Percentiles rank a stretch among this genome's conserved stretches.
Conservation (phyloP, 768 basidiomycete species). For the Pulveroboletus sp. region DNA sequence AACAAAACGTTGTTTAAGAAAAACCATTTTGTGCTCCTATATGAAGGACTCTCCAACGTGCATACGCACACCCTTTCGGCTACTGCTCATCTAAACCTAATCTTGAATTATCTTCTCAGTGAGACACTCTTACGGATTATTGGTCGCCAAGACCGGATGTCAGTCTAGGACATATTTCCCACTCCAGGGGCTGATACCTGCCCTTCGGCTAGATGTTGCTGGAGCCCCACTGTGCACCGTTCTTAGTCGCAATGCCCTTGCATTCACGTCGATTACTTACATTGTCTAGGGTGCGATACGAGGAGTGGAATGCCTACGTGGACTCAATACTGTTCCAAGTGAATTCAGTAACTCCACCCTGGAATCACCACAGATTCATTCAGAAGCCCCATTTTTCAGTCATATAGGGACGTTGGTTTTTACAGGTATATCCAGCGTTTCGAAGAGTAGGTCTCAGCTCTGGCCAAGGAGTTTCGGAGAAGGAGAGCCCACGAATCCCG, state of each 20-base stretch:
- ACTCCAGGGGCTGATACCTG: slow-evolving; percentile 26
- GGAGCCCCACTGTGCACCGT: slow-evolving; percentile 27
- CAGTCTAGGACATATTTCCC: not conserved
- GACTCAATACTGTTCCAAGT: too few relatives aligned
- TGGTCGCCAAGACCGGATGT: not conserved
- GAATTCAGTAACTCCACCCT: not conserved
- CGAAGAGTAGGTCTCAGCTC: slow-evolving; percentile 24
- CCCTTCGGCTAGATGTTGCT: slow-evolving; percentile 22
- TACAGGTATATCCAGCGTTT: slow-evolving; percentile 18
- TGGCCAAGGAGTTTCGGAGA: slow-evolving; percentile 29
- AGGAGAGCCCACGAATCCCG: slow-evolving; percentile 6
- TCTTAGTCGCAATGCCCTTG: slow-evolving; percentile 23
- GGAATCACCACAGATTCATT: not conserved
- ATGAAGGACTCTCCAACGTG: slow-evolving; percentile 19
- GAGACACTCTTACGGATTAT: not conserved
- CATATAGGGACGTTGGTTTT: slow-evolving; percentile 9
- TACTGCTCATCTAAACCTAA: slow-evolving; percentile 6
- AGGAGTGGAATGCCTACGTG: too few relatives aligned
- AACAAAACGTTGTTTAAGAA: slow-evolving; percentile 4
- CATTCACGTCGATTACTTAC: slow-evolving; percentile 18
- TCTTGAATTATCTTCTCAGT: slow-evolving; percentile 27
- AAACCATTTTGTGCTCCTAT: not conserved
- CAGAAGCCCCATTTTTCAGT: not conserved
- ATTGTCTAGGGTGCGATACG: slow-evolving; percentile 18
- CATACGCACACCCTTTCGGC: slow-evolving; percentile 20